Percentiles rank a stretch among this genome's conserved stretches.
These are phyloP conservation scores for Tolypocladium cylindrosporum DNA, from an alignment of 2,329 filamentous ascomycete species.

Conservation along the genomic window DNA sequence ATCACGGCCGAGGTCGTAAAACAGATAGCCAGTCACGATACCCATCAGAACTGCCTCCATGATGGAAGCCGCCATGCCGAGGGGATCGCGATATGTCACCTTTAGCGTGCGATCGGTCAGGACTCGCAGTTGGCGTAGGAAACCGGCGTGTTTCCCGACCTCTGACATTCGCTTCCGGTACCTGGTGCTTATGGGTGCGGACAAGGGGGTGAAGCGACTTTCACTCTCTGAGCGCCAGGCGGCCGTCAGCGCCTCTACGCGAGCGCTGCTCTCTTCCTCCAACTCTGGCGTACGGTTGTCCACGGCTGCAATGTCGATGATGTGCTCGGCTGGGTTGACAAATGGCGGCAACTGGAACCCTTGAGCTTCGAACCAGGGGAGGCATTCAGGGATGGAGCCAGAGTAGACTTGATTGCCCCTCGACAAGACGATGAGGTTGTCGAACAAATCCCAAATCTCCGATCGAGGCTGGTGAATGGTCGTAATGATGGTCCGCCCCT, in stretches of 20 bases:
- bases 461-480: slow-evolving; percentile 71
- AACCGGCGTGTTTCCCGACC: slow-evolving; percentile 38
- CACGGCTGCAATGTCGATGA: slow-evolving; percentile 65
- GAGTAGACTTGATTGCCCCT: slow-evolving; percentile 60
- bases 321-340: slow-evolving; percentile 68
- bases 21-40: slow-evolving; percentile 64
- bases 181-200: slow-evolving; percentile 1
- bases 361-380: slow-evolving; percentile 52
- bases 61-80: slow-evolving; percentile 63
- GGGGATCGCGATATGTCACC: slow-evolving; percentile 65
- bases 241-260: slow-evolving; percentile 51
- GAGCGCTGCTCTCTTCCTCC: slow-evolving; percentile 46
- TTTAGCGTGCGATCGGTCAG: slow-evolving; percentile 60
- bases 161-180: slow-evolving; percentile 9
- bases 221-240: slow-evolving; percentile 43
- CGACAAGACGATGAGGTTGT: slow-evolving; percentile 59
- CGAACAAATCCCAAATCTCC: slow-evolving; percentile 71
- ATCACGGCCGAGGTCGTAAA: slow-evolving; percentile 53
- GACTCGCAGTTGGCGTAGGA: slow-evolving; percentile 53
- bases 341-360: slow-evolving; percentile 58
- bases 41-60: slow-evolving; percentile 63
- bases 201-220: slow-evolving; percentile 13
- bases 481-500: slow-evolving; percentile 61
- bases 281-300: slow-evolving; percentile 61
- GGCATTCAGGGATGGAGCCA: slow-evolving; percentile 45